Base-by-base conservation (phyloP, 2,329 filamentous ascomycete genomes). In the Ophiosphaerella herpotricha region DNA sequence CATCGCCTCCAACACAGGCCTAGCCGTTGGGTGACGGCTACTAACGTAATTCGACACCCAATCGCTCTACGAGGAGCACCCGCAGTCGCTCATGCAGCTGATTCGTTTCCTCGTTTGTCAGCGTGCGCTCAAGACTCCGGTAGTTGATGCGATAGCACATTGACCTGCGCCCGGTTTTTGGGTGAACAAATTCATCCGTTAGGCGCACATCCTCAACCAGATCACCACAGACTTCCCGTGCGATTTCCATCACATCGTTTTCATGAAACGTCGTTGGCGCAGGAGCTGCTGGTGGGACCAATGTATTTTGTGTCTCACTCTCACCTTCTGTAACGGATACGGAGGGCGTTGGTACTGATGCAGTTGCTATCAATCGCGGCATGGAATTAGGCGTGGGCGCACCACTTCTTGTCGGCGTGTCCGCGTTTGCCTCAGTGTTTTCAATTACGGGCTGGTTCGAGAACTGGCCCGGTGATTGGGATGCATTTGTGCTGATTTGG, bases 181-280 rank as follows among this genome's bases (percentile, higher is more conserved):
- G 91, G 74, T 97, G 91, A 40, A 83, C 85, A 73, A 97, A 99
- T 70, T 90, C 84, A 74, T 97, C 94, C 44, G 90, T 85, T 24
- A 95, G 79, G 54, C 79, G 80, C 43, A 97, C 93, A 71, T 96
- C 91, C 75, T 99, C 94, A 32, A 94, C 91, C 18, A 86, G 75
- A 71, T 96, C 89, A 43, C 91, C 92, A 8, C 85, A 90, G 39
- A 93, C 81, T 60, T 86, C 86, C 58, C 94, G 86, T 14, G 97
- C 89, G 48, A 97, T 83, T 75, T 97, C 94, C 93, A 97, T 97
- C 43, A 97, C 80, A 73, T 99, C 94, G 75, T 97, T 97, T 72
- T 95, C 92, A 72, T 97, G 93, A 69, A 96, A 91, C 0, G 74
- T 66, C 14, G 47, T 34, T 46, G 42, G 26, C 26, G 34, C 36